Base-by-base conservation (phyloP, 1,284 basidiomycete species). In the Fomitiporia mediterranea region DNA sequence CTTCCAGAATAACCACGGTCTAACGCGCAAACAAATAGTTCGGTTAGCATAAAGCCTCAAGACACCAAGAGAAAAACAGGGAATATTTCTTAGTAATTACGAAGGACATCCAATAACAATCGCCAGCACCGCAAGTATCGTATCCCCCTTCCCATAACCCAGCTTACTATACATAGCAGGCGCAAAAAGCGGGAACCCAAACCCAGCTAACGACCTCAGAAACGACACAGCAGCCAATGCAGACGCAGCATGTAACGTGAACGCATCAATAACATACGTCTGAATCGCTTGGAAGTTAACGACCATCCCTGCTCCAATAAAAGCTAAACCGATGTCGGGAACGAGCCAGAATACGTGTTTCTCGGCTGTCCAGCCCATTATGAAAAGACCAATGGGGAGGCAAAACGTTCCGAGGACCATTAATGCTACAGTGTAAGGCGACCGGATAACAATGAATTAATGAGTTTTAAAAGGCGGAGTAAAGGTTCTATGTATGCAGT, bases 111-210 rank as follows among this genome's bases (percentile, higher is more conserved):
- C 84, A 2, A 86, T 65, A 1, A 68, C 75, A 48, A 87, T 77
- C 0, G 82, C 76, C 4, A 78, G 61, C 17, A 64, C 76, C 0
- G 81, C 83, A 7, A 88, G 71, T 15, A 88, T 74, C 0, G 84
- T 82, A 57, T 82, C 70, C 2, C 83, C 85, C 58, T 80, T 83
- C 0, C 85, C 86, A 53, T 80, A 84, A 4, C 84, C 86, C 0
- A 87, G 72, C 11, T 71, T 71, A 2, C 72, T 67, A 66, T 82
- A 87, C 83, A 87, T 85, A 15, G 77, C 69, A 3, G 83, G 81
- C 0, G 80, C 83, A 56, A 88, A 86, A 9, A 88, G 66, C 15
- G 85, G 85, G 65, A 88, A 88, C 1, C 77, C 81, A 51, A 84
- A 85, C 1, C 84, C 83, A 0, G 79, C 79, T 0, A 84, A 61